A percentile compares a stretch with the other conserved stretches of the same genome.
Evolutionary conservation across 2,329 filamentous ascomycete species (phyloP).

Genomic region (Aureobasidium namibiae): DNA sequence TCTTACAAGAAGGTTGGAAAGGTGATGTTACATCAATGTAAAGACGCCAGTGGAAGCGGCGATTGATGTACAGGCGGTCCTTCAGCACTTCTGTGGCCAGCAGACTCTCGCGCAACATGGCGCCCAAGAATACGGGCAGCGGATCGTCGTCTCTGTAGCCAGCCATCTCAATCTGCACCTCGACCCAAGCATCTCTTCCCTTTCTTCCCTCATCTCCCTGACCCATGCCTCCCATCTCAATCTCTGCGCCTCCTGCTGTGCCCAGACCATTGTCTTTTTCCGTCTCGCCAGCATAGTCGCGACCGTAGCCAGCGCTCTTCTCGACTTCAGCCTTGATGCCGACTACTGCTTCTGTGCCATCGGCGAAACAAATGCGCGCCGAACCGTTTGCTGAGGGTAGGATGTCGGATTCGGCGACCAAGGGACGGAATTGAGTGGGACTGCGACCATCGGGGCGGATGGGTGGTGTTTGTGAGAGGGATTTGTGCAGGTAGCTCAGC

Average conservation of each 20-base stretch:
- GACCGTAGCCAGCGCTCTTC: constrained; percentile 43
- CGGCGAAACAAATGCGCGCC: constrained; percentile 85
- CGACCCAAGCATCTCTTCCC: constrained; percentile 60
- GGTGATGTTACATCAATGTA: constrained; percentile 72
- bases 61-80: constrained; percentile 75
- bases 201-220: constrained; percentile 19
- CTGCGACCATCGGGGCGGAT: constrained; percentile 82
- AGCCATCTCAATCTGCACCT: constrained; percentile 85
- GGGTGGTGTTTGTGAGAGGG: constrained; percentile 71
- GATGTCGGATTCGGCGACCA: constrained; percentile 84
- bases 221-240: constrained; percentile 33
- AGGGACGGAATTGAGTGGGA: constrained; percentile 78
- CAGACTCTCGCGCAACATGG: constrained; percentile 83
- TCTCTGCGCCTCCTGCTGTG: constrained; percentile 29
- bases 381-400: constrained; percentile 85
- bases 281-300: constrained; percentile 18
- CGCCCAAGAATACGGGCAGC: constrained; percentile 73
- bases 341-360: constrained; percentile 92
- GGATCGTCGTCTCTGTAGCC: constrained; percentile 87
- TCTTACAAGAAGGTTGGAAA: not conserved
- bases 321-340: constrained; percentile 94
- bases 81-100: constrained; percentile 60
- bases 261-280: constrained; percentile 14
- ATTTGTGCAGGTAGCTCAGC: constrained; percentile 87
- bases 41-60: constrained; percentile 89